These are phyloP conservation scores for Cyclotella sp. DNA, from an alignment of 108 stramenopile genomes.

Conservation along the genomic window DNA sequence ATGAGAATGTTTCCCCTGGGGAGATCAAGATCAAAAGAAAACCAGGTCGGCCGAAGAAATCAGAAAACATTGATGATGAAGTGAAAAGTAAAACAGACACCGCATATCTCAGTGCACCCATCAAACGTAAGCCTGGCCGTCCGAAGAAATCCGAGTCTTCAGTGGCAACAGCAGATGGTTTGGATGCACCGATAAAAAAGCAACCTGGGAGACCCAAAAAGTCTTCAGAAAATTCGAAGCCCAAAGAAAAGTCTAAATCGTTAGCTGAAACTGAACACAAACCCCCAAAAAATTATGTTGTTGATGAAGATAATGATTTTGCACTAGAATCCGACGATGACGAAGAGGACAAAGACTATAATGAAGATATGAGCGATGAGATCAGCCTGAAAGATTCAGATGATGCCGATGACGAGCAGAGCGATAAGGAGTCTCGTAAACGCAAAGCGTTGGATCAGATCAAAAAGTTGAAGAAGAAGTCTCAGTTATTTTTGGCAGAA, in stretches of 20 bases:
- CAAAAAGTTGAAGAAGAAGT: conserved; percentile 30
- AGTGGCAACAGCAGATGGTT: conserved; percentile 16
- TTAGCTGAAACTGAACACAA: conserved; percentile 5
- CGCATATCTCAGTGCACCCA: not conserved
- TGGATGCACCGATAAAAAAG: conserved; percentile 26
- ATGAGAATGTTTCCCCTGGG: not conserved
- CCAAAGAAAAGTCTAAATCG: conserved; percentile 15
- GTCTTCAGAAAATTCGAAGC: conserved; percentile 10
- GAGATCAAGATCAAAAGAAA: conserved; percentile 36
- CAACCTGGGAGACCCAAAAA: conserved; percentile 45
- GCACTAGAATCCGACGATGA: conserved; percentile 37
- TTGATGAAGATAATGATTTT: conserved; percentile 49
- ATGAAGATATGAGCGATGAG: conserved; percentile 27
- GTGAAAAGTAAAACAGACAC: conserved; percentile 14
- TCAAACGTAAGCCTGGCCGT: conserved; percentile 33
- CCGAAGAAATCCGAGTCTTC: conserved; percentile 31
- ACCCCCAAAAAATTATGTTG: conserved; percentile 32
- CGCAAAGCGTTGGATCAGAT: conserved; percentile 19
- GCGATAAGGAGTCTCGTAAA: conserved; percentile 13
- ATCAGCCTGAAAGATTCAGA: conserved; percentile 19
- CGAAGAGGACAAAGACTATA: conserved; percentile 46
- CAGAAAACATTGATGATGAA: conserved; percentile 9
- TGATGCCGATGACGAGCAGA: conserved; percentile 12
- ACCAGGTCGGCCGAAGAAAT: conserved; percentile 45
- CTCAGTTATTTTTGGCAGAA: conserved; percentile 26